Evolutionary conservation across 345 rosid species (phyloP).

Genomic region (Salix dunnii): DNA sequence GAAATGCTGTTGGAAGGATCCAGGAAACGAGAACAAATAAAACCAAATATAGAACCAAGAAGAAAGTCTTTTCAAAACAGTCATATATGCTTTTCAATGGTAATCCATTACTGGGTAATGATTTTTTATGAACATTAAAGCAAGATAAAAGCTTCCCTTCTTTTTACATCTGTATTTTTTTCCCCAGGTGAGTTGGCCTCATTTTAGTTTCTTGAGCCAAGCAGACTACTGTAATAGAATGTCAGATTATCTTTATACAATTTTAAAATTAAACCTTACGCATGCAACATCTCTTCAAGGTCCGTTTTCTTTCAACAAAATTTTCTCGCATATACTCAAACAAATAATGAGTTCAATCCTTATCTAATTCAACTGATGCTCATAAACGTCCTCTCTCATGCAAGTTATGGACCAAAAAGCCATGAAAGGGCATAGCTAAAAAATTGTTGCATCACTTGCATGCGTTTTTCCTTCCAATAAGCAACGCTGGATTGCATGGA

Average conservation of each 20-base stretch:
- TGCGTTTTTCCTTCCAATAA: not conserved
- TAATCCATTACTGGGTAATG: not conserved
- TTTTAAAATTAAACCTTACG: not conserved
- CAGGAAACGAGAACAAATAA: not conserved
- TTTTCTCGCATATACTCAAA: not conserved
- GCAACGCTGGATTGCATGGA: not conserved
- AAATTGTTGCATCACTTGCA: not conserved
- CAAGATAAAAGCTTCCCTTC: not conserved
- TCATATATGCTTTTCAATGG: not conserved
- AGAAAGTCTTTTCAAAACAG: not conserved
- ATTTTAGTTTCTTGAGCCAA: not conserved
- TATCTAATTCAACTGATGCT: not conserved
- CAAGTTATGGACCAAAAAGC: not conserved
- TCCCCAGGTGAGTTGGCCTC: not conserved
- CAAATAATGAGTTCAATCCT: not conserved
- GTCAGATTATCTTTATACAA: not conserved
- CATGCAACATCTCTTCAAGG: not conserved
- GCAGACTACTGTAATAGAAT: not conserved
- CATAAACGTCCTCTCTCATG: not conserved
- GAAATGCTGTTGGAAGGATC: not conserved
- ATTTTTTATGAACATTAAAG: not conserved
- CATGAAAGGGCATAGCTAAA: not conserved
- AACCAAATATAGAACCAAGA: not conserved
- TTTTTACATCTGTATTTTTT: too few species aligned
- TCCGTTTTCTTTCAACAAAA: not conserved